phyloP scores from a whole-genome alignment of 495 filamentous ascomycete species.

The Mycothermus thermophilus region DNA sequence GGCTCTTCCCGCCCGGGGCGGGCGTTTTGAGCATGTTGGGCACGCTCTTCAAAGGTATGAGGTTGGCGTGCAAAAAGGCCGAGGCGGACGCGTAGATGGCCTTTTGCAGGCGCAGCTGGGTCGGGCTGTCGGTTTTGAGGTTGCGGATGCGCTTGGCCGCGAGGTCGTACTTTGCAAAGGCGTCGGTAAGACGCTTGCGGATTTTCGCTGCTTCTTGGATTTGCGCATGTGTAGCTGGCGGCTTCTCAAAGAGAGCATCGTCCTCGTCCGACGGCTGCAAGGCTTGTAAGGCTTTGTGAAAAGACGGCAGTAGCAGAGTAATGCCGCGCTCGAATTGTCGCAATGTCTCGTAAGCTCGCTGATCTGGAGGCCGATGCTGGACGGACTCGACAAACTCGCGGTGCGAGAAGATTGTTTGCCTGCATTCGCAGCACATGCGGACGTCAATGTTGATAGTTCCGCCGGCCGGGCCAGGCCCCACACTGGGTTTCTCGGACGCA shows the following conservation, averaged over 20 bases:
- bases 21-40: conserved; percentile 65
- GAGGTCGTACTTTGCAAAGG: conserved; percentile 78
- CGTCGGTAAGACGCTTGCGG: conserved; percentile 78
- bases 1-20: too few relatives aligned
- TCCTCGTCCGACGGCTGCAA: conserved; percentile 27
- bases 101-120: conserved; percentile 67
- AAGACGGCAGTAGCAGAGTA: conserved; percentile 66
- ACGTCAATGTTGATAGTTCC: conserved; percentile 59
- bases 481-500: conserved; percentile 44
- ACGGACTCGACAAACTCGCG: conserved; percentile 67
- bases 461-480: conserved; percentile 6
- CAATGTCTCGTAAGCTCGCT: conserved; percentile 74
- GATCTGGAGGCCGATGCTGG: conserved; percentile 54
- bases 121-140: conserved; percentile 52
- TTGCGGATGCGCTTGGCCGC: conserved; percentile 74
- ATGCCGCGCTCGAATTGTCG: conserved; percentile 85
- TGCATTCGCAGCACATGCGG: conserved; percentile 85
- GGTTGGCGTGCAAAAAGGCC: conserved; percentile 78
- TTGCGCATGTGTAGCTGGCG: conserved; percentile 56
- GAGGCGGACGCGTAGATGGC: conserved; percentile 71
- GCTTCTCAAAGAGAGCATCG: conserved; percentile 42
- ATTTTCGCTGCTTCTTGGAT: conserved; percentile 82
- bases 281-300: conserved; percentile 62
- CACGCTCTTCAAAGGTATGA: conserved; percentile 79
- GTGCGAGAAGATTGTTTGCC: conserved; percentile 66